Base-by-base conservation (phyloP, 2,329 filamentous ascomycete genomes). In the Phaeosphaeriaceae sp. region DNA sequence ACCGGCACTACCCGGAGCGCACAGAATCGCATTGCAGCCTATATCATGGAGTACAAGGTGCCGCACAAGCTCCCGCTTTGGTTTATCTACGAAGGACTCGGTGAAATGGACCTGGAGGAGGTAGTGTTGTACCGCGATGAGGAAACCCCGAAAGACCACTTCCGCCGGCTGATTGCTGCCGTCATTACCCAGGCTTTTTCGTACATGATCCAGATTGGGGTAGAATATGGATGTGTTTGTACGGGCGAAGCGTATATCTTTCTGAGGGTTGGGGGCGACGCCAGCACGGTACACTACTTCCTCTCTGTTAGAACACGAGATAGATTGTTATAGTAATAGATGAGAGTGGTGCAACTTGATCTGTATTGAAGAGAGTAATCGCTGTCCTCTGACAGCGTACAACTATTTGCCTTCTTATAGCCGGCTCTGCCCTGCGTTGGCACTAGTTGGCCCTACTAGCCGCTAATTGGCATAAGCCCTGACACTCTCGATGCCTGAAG, bases 171-270 rank as follows among this genome's bases (percentile, higher is more conserved):
- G 4, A 64, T 75, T 0, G 69, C 73, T 7, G 73, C 78, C 18
- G 73, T 78, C 11, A 61, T 82, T 30, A 77, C 76, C 4, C 75
- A 82, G 61, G 75, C 72, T 0, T 82, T 77, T 56, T 72, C 77
- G 29, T 81, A 81, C 60, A 83, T 83, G 73, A 72, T 82, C 9
- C 58, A 76, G 41, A 65, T 63, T 12, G 75, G 80, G 0, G 65
- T 80, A 6, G 70, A 77, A 46, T 79, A 77, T 51, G 71, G 78
- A 11, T 66, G 71, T 20, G 46, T 81, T 30, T 72, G 67, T 13
- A 80, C 74, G 1, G 74, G 75, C 17, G 73, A 80, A 58, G 68
- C 72, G 2, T 74, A 74, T 38, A 72, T 79, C 23, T 80, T 79
- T 48, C 68, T 81, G n/a, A 71, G 66, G 37, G 51, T 78, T 8